Evolutionary conservation across 768 basidiomycete genomes (phyloP), one percentile per base, ranked within the genome.

Genomic region (Psilocybe cyanescens): DNA sequence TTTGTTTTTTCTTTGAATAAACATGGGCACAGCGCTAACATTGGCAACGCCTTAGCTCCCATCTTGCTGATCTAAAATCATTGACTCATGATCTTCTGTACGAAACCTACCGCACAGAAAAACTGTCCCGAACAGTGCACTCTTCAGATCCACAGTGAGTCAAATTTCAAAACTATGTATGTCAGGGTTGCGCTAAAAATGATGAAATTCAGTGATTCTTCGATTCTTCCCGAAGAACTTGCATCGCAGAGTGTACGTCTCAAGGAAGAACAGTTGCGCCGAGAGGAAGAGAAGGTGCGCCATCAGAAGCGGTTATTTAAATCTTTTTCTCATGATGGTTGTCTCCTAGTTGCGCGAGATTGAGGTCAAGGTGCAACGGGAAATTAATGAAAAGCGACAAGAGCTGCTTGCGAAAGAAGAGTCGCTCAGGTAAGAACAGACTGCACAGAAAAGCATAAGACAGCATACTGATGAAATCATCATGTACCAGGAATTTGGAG

Each of bases 51-150:
- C 17, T 65, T 59, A 95, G 94, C 76, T 95, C 97, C 4, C 97
- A 99, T 72, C 79, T 99, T 61, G 92, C 89, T 35, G 97, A 99
- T 76, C 78, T 99, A 69, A 99, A 99, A 80, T 90, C 91, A 17
- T 77, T 97, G 73, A 96, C 94, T 0, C 92, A 96, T 71, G 97
- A 99, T 71, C 87, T 95, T 61, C 80, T 99, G 63, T 96, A 97
- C 73, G 95, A 97, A 78, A 95, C 95, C 31, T 98, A 97, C 75
- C 94, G 97, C 81, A 97, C 95, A 4, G 97, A 98, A 85, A 97
- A 98, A 70, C 81, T 98, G 19, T 97, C 95, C 4, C 84, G 93
- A 69, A 94, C 91, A 2, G 94, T 98, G 44, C 86, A 95, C 69
- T 67, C 90, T 2, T 66, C 90, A 1, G 91, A 92, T 67, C 81